Percentiles rank a stretch among this genome's conserved stretches.
Conservation (phyloP, 2,329 filamentous ascomycete genomes). For the Ambrosiella cleistominuta region DNA sequence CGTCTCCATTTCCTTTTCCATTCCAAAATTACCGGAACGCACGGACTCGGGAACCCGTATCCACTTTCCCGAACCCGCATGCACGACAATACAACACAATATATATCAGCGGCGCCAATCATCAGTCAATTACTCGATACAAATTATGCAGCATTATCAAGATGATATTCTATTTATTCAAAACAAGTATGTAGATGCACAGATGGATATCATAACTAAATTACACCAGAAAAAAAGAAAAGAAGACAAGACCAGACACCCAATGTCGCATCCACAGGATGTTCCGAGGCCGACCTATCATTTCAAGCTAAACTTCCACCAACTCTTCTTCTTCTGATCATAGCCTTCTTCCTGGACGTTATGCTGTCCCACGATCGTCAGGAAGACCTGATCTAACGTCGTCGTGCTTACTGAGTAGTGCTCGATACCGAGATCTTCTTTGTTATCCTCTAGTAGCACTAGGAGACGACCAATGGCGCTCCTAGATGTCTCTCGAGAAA, state of each 20-base stretch:
- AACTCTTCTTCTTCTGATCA: constrained; percentile 17
- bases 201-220: neutral
- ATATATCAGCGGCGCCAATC: too few relatives aligned
- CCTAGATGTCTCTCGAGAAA: constrained; percentile 19
- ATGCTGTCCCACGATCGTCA: constrained; percentile 66
- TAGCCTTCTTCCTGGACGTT: constrained; percentile 60
- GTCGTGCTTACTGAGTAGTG: constrained; percentile 79
- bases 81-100: too few relatives aligned
- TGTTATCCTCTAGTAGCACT: constrained; percentile 53
- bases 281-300: neutral
- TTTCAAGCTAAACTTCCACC: constrained; percentile 3
- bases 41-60: too few relatives aligned
- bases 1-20: too few relatives aligned
- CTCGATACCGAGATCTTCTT: constrained; percentile 51
- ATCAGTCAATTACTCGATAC: too few relatives aligned
- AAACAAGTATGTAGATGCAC: neutral
- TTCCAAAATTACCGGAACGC: too few relatives aligned
- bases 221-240: neutral
- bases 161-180: neutral
- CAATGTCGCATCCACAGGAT: neutral
- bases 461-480: constrained; percentile 53
- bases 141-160: neutral
- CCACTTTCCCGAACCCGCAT: too few relatives aligned
- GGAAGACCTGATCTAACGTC: constrained; percentile 78
- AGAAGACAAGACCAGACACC: neutral